Conservation (phyloP, 306 rosid species). For the Prunus armeniaca region DNA sequence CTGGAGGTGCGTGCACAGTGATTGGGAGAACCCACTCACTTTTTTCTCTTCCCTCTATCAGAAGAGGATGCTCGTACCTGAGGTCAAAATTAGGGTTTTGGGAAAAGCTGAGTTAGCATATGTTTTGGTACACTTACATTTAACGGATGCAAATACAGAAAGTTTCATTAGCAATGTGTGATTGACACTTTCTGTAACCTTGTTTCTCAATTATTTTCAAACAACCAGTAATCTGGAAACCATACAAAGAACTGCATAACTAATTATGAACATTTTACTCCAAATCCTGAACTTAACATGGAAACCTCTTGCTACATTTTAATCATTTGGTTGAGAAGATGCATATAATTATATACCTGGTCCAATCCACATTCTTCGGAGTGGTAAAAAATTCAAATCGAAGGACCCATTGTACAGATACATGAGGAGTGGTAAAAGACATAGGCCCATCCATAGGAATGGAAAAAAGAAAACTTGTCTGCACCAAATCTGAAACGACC, state of each 20-base stretch:
- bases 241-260: neutral
- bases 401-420: constrained; percentile 92
- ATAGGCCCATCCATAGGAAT: constrained; percentile 98
- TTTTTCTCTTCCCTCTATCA: constrained; percentile 84
- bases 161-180: neutral
- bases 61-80: constrained; percentile 94
- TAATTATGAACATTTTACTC: neutral
- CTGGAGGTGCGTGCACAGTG: constrained; percentile 86
- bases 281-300: neutral
- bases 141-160: neutral
- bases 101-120: neutral
- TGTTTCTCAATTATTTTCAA: neutral
- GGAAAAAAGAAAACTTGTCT: constrained; percentile 97
- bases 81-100: constrained; percentile 4
- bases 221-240: neutral
- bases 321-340: neutral
- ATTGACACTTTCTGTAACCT: neutral
- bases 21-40: constrained; percentile 95
- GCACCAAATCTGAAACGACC: constrained; percentile 92
- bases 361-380: constrained; percentile 84
- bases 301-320: neutral
- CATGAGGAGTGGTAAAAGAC: constrained; percentile 94
- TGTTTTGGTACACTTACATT: neutral
- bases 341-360: constrained; percentile 43
- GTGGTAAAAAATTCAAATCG: constrained; percentile 94